Evolutionary conservation across 768 basidiomycete species (phyloP).

Genomic region (Tulasnella sp.): DNA sequence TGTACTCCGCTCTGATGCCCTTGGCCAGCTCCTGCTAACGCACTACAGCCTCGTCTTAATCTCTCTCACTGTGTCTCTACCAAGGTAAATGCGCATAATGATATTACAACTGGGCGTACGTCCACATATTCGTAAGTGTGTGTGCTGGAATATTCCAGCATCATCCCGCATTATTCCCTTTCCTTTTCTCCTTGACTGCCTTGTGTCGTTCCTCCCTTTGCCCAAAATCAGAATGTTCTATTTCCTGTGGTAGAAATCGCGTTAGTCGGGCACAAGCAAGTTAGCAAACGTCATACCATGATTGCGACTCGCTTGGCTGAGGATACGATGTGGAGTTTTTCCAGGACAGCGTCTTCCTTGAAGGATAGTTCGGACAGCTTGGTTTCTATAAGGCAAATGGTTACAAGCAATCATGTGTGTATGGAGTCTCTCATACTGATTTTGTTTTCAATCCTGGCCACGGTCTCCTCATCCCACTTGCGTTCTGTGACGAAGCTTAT

Average conservation of each 20-base stretch:
- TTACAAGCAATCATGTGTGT: neutral
- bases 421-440: conserved; percentile 58
- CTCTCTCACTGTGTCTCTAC: neutral
- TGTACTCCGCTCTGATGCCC: neutral
- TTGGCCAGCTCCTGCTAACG: neutral
- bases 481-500: conserved; percentile 93
- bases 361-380: conserved; percentile 69
- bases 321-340: conserved; percentile 82
- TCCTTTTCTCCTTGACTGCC: conserved; percentile 36
- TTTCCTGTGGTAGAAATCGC: conserved; percentile 48
- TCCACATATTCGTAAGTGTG: neutral
- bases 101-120: neutral
- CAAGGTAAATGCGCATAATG: neutral
- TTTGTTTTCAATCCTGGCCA: conserved; percentile 76
- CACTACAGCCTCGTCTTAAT: neutral
- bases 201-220: conserved; percentile 79
- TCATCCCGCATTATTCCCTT: neutral
- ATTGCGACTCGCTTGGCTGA: conserved; percentile 89
- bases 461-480: conserved; percentile 70
- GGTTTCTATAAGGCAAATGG: conserved; percentile 49
- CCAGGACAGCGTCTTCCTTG: conserved; percentile 76
- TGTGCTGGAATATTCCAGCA: neutral
- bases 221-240: conserved; percentile 87
- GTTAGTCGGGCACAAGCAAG: neutral
- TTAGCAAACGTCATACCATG: conserved; percentile 56